phyloP scores from a whole-genome alignment of 768 basidiomycete genomes.

The Boletus bicolor region DNA sequence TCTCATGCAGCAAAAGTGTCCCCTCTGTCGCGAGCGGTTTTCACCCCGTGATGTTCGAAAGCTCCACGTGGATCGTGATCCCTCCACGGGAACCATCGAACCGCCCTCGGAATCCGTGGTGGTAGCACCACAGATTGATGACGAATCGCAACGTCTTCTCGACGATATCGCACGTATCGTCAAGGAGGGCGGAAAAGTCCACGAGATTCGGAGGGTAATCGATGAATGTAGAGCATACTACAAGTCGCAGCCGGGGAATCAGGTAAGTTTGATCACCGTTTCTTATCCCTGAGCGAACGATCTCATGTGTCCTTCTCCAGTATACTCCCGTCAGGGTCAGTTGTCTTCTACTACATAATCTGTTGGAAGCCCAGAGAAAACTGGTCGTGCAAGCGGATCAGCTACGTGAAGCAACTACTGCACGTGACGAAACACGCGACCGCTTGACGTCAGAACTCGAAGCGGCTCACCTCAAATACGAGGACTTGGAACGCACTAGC shows the following conservation, averaged over 20 bases:
- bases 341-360: constrained; percentile 47
- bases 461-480: constrained; percentile 38
- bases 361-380: constrained; percentile 46
- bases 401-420: constrained; percentile 27
- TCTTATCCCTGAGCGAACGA: constrained; percentile 8
- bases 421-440: constrained; percentile 34
- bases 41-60: constrained; percentile 43
- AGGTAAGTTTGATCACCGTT: constrained; percentile 34
- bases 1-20: constrained; percentile 50
- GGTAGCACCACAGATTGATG: constrained; percentile 30
- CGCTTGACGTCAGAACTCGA: constrained; percentile 34
- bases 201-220: constrained; percentile 47
- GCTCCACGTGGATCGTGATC: constrained; percentile 56
- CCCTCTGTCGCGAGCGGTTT: constrained; percentile 61
- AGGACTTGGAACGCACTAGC: constrained; percentile 39
- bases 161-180: constrained; percentile 52
- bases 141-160: constrained; percentile 51
- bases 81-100: constrained; percentile 27
- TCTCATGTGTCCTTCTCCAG: constrained; percentile 29
- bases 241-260: constrained; percentile 41
- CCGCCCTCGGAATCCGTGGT: constrained; percentile 19
- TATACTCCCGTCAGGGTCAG: constrained; percentile 50
- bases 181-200: constrained; percentile 52
- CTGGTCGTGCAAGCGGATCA: constrained; percentile 36
- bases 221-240: constrained; percentile 50